Percentiles rank a stretch among this genome's conserved stretches.
These are phyloP conservation scores for Diaporthe nobilis DNA, from an alignment of 2,329 filamentous ascomycete species.

Conservation along the genomic window DNA sequence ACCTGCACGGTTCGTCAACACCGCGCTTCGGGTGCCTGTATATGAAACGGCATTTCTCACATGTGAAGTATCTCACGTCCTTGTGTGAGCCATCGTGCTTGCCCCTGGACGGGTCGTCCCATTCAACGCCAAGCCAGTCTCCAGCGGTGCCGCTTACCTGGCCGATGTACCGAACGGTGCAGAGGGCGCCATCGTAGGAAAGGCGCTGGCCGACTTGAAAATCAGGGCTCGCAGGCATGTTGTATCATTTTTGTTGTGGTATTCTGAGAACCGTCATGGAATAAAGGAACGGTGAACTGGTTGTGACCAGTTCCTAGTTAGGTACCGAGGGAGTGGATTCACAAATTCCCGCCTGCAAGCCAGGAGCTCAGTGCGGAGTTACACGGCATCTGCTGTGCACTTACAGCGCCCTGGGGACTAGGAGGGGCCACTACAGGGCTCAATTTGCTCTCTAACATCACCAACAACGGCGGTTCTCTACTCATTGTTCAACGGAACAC, in stretches of 20 bases:
- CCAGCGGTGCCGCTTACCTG: constrained; percentile 81
- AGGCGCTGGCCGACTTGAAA: constrained; percentile 78
- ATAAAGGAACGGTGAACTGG: neutral
- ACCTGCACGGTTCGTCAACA: constrained; percentile 54
- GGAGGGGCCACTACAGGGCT: neutral
- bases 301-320: neutral
- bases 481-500: neutral
- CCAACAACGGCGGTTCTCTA: neutral
- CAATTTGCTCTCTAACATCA: neutral
- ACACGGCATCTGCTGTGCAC: neutral
- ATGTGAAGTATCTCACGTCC: constrained; percentile 85
- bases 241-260: constrained; percentile 26
- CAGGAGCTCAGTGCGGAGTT: neutral
- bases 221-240: constrained; percentile 54
- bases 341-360: neutral
- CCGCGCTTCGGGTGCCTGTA: constrained; percentile 23
- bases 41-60: constrained; percentile 63
- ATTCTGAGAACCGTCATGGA: neutral
- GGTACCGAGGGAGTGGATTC: neutral
- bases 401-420: neutral
- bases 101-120: constrained; percentile 88
- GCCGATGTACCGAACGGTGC: constrained; percentile 89
- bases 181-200: constrained; percentile 82
- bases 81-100: constrained; percentile 92
- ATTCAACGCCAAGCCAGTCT: constrained; percentile 94